Conservation (phyloP, 192 early-diverging fungal species). For the Backusella luteola region DNA sequence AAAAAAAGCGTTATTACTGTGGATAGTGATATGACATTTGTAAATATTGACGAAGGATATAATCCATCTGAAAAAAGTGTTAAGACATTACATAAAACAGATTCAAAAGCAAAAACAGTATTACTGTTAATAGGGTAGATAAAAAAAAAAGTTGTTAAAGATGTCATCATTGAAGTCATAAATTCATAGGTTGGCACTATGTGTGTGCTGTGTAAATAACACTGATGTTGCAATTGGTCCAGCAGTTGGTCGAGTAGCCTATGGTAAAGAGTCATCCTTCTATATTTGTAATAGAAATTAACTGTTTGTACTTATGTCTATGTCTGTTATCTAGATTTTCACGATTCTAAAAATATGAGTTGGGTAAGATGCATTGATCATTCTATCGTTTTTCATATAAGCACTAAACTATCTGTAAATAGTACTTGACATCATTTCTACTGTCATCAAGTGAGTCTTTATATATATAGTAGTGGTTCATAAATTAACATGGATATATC, state of each 20-base stretch:
- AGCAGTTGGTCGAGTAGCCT: neutral
- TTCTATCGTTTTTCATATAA: neutral
- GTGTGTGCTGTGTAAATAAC: neutral
- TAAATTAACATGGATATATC: neutral
- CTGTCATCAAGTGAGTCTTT: neutral
- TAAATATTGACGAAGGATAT: neutral
- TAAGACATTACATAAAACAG: neutral
- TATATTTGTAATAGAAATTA: neutral
- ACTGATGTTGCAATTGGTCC: neutral
- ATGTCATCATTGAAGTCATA: neutral
- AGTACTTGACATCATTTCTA: neutral
- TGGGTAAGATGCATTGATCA: neutral
- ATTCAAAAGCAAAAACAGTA: neutral
- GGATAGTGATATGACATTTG: neutral
- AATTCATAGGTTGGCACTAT: neutral
- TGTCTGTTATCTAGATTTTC: neutral
- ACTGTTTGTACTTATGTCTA: neutral
- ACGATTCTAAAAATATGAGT: slow-evolving; percentile 7
- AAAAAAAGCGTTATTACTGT: neutral
- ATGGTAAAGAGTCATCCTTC: neutral
- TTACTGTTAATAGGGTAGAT: neutral
- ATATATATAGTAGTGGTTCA: neutral
- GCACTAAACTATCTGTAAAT: neutral
- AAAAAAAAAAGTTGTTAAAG: neutral
- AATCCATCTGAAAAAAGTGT: neutral